phyloP scores from a whole-genome alignment of 352 stramenopile species.

The Saprolegnia diclina region DNA sequence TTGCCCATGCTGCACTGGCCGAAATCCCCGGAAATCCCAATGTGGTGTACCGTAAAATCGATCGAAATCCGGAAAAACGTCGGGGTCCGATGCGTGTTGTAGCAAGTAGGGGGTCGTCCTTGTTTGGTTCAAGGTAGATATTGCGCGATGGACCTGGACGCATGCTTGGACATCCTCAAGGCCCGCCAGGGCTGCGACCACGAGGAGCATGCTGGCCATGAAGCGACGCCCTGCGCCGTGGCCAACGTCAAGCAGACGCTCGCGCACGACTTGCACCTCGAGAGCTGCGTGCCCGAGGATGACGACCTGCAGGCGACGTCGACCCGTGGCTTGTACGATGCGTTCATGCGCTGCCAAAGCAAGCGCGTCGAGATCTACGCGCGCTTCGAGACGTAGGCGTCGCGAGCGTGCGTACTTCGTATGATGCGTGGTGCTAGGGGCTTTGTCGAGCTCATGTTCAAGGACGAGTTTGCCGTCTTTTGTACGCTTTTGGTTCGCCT shows the following conservation, averaged over 20 bases:
- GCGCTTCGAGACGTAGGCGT: conserved; percentile 46
- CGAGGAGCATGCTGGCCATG: conserved; percentile 29
- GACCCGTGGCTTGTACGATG: conserved; percentile 31
- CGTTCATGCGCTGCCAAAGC: conserved; percentile 56
- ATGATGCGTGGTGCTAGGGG: conserved; percentile 33
- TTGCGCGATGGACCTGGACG: conserved; percentile 54
- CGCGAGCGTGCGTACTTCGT: background rate
- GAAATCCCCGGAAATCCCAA: background rate
- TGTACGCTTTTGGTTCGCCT: conserved; percentile 35
- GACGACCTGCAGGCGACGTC: conserved; percentile 6
- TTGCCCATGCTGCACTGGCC: conserved; percentile 23
- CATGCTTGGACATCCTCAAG: conserved; percentile 58
- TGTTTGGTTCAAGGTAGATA: background rate
- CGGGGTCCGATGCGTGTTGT: too few species aligned
- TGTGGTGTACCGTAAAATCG: background rate
- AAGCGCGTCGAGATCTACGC: conserved; percentile 62
- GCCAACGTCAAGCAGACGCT: conserved; percentile 28
- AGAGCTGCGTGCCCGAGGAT: background rate
- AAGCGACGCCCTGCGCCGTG: conserved; percentile 15
- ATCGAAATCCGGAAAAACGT: background rate
- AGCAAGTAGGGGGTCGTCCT: background rate
- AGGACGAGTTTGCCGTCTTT: conserved; percentile 50
- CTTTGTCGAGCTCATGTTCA: conserved; percentile 63
- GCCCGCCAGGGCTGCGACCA: conserved; percentile 44
- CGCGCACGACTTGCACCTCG: conserved; percentile 13